Evolutionary conservation across 164 flowering plant species (phyloP).

Genomic region (Malania oleifera): DNA sequence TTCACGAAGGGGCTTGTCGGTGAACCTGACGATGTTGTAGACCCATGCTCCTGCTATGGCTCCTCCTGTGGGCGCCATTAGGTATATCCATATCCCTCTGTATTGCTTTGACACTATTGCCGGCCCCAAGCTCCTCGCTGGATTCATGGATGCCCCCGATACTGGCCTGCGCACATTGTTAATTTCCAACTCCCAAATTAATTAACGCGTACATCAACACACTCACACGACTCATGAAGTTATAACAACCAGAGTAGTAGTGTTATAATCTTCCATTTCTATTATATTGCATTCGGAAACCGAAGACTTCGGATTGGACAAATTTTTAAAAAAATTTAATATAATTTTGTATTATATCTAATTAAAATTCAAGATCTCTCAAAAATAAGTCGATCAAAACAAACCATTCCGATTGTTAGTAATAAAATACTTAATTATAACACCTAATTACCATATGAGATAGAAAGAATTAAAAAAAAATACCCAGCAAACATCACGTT

Average conservation of each 20-base stretch:
- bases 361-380: too few relatives aligned
- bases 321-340: too few relatives aligned
- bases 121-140: slow-evolving; percentile 94
- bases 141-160: slow-evolving; percentile 95
- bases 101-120: slow-evolving; percentile 53
- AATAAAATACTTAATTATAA: neutral
- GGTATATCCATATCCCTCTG: slow-evolving; percentile 65
- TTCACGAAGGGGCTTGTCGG: slow-evolving; percentile 73
- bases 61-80: slow-evolving; percentile 55
- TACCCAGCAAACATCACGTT: slow-evolving; percentile 80
- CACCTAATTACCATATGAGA: neutral
- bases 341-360: too few relatives aligned
- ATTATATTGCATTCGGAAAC: too few relatives aligned
- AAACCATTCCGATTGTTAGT: too few relatives aligned
- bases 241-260: too few relatives aligned
- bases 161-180: slow-evolving; percentile 45
- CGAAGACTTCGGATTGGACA: too few relatives aligned
- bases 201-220: too few relatives aligned
- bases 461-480: neutral
- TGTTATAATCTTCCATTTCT: too few relatives aligned
- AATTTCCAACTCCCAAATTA: too few relatives aligned
- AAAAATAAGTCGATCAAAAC: too few relatives aligned
- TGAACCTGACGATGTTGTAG: slow-evolving; percentile 70
- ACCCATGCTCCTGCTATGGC: slow-evolving; percentile 70
- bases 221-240: too few relatives aligned